Evolutionary conservation across 768 basidiomycete genomes (phyloP), one percentile per base, ranked within the genome.

Genomic region (Strobilomyces echinocephalus): DNA sequence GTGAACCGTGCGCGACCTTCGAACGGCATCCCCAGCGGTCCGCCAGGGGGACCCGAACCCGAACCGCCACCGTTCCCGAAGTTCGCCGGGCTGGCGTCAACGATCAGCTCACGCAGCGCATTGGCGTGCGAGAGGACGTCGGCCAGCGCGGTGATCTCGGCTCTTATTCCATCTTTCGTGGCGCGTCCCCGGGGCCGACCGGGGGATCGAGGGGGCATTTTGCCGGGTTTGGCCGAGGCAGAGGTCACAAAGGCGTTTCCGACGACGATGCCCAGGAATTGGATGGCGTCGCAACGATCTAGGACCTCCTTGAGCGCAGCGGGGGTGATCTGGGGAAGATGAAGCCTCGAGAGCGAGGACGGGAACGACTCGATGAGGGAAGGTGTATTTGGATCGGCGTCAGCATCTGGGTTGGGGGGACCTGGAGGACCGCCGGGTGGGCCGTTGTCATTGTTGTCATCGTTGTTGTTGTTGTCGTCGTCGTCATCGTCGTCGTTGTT

Each of bases 1-100:
- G 63, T 80, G 80, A 53, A 72, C 52, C 54, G 75, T 70, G 45
- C 56, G 55, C 26, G 30, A 8, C 41, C 18, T 26, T 24, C 42
- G 12, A 15, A 35, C 10, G 41, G n/a, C 31, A 20, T 10, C 10
- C 35, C 26, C 1, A 53, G 52, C 14, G 46, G 10, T 14, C 14
- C 50, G 2, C 45, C 42, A 21, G 49, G 38, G 7, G 34, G 3
- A 8, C 41, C 33, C 5, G 35, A 1, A 28, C 30, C 8, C 2
- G 42, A 8, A 7, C 38, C 10, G 34, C 18, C 8, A 28, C 9
- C 12, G 15, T 4, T 33, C 36, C 31, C 34, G 2, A 31, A 12
- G 26, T 54, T 52, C 14, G 44, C n/a, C 5, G 8, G 26, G 38
- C 26, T 48, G 14, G 55, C 50, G 50, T 66, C 64, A 50, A 65